Base-by-base conservation (phyloP, 345 rosid genomes). In the Firmiana major region DNA sequence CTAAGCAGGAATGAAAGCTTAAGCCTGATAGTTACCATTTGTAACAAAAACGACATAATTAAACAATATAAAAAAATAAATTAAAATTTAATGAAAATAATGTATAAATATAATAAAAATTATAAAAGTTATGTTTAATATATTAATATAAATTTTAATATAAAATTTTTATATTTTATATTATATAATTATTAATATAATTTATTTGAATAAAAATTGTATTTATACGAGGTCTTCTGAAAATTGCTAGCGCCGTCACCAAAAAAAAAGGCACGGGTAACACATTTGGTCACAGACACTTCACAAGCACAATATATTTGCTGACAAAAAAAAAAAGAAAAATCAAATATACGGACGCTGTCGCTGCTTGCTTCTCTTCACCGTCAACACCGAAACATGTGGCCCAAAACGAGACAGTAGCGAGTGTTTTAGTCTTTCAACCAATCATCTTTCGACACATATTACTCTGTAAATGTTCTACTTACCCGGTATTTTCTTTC, bases 381-480 rank as follows among this genome's bases (percentile, higher is more conserved):
- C 6, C 3, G 3, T 2, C 13, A 17, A 0, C 6, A 15, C 22
- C 2, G 2, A 3, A 78, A 64, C 67, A 54, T 60, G 86, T 71
- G 85, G 83, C 81, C 68, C 66, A 59, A 76, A 73, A 48, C 24
- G 46, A 51, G 82, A 75, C 81, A 81, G 21, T 62, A 46, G 15
- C 63, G 2, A 38, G 0, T 38, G 71, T 28, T 53, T 36, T 12
- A 38, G 3, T 19, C 64, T 21, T 24, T 31, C 42, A 28, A 1
- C 88, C 88, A 77, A 84, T 83, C 76, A 26, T 13, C 21, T 4
- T 22, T 81, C 83, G 87, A 86, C 88, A 64, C 80, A 26, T 71
- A n/a, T 16, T 0, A 51, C 57, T n/a, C 55, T 13, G 7, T 51
- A 49, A 48, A 13, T 13, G 1, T 15, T 5, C 6, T 49, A 15